Conservation (phyloP, 2,329 filamentous ascomycete species). For the Diplodia seriata region DNA sequence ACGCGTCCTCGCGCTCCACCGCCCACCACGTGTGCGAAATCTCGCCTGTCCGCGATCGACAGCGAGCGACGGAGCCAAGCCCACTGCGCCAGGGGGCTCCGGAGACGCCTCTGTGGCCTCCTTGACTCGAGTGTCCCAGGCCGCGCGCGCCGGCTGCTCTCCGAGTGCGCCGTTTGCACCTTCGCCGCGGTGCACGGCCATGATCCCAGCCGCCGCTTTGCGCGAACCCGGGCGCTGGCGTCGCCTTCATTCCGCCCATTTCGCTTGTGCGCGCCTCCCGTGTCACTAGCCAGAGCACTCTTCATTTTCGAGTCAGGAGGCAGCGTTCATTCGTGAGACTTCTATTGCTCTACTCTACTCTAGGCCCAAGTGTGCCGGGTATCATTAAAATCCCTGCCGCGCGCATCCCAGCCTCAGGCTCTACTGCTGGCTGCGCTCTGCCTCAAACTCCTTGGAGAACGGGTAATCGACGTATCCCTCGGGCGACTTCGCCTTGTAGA, state of each 20-base stretch:
- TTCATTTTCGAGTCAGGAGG: conserved; percentile 29
- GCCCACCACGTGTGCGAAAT: conserved; percentile 26
- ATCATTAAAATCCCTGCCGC: conserved; percentile 17
- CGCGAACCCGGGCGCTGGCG: neutral
- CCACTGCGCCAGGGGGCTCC: conserved; percentile 15
- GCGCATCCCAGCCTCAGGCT: too few relatives aligned
- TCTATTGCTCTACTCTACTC: conserved; percentile 28
- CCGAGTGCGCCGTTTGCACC: neutral
- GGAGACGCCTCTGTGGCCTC: conserved; percentile 5
- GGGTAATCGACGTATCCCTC: conserved; percentile 54
- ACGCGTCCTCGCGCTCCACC: conserved; percentile 24
- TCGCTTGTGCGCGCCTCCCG: conserved; percentile 26
- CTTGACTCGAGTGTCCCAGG: conserved; percentile 8
- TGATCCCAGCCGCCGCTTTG: neutral
- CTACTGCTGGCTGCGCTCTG: conserved; percentile 10
- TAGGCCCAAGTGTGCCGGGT: neutral
- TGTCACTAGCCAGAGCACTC: conserved; percentile 5
- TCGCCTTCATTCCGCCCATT: conserved; percentile 16
- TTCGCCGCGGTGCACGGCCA: neutral
- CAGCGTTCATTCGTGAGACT: neutral
- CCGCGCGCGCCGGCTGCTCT: neutral
- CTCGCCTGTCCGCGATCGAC: conserved; percentile 27
- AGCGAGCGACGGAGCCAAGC: conserved; percentile 21
- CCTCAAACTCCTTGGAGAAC: conserved; percentile 46
- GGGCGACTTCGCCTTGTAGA: conserved; percentile 50